Base-by-base conservation (phyloP, 1,284 basidiomycete genomes). In the Tylopilus microsporus region DNA sequence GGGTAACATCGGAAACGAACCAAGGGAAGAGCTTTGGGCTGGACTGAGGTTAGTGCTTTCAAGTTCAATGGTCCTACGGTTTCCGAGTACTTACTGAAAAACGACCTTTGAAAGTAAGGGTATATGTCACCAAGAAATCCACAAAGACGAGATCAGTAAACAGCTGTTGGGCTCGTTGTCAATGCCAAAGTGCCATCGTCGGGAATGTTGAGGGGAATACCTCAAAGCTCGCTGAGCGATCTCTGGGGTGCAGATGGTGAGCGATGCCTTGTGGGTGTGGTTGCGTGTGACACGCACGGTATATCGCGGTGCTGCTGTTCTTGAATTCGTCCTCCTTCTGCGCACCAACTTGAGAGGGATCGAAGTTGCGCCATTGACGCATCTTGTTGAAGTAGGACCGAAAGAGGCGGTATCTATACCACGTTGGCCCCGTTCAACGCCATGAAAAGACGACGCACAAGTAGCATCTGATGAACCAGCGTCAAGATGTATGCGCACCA, bases 1-100 rank as follows among this genome's bases (percentile, higher is more conserved):
- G 92, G 2, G 89, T 87, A 21, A 94, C 92, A 70, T 94, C 92
- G 15, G 89, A 93, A 53, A 95, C 0, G 92, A 89, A 73, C 91
- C 93, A 25, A 25, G 25, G 55, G 0, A 25, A 25, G 25, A 25
- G 25, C 25, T 25, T 25, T 25, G 4, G 25, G 25, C 25, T 25
- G 25, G 25, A 52, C 30, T 57, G 56, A 61, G 12, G 49, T 72
- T 18, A 69, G 51, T 16, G 13, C 16, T 55, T 54, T 52, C 42
- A 15, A 52, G n/a, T 25, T 25, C 25, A 25, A 25, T 4, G 25
- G 41, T 5, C 36, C 21, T 21, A 19, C 10, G n/a, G 34, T 36
- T 36, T 36, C 34, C 34, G 34, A 36, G 34, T 19, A 77, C 90
- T 59, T 64, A 94, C 92, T 97, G 94, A 76, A 97, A 96, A 55